Percentiles rank a stretch among this genome's conserved stretches.
phyloP scores from a whole-genome alignment of 2,329 filamentous ascomycete genomes.

The Didymellaceae sp. region DNA sequence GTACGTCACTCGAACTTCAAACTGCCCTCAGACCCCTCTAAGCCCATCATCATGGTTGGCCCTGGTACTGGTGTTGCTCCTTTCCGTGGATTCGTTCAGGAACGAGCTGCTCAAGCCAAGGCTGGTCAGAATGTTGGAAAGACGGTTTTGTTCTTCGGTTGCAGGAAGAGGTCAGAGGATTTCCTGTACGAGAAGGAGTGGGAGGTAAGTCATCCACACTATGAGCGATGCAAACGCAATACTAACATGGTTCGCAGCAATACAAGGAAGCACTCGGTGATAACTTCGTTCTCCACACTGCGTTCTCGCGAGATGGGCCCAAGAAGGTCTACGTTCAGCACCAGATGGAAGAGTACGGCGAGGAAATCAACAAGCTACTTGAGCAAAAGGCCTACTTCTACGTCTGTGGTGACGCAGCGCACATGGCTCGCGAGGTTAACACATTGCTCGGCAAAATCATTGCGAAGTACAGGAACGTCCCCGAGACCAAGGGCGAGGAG shows the following conservation, averaged over 20 bases:
- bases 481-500: constrained; percentile 89
- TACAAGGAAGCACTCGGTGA: constrained; percentile 85
- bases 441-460: constrained; percentile 86
- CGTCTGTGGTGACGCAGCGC: constrained; percentile 95
- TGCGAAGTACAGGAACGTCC: constrained; percentile 78
- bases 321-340: constrained; percentile 98
- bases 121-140: constrained; percentile 83
- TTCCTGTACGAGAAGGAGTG: constrained; percentile 93
- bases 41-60: constrained; percentile 94
- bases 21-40: constrained; percentile 90
- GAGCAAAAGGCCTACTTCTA: constrained; percentile 92
- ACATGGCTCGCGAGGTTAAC: constrained; percentile 96
- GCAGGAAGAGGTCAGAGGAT: constrained; percentile 85
- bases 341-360: constrained; percentile 79
- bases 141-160: constrained; percentile 93
- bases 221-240: not conserved
- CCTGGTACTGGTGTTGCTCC: constrained; percentile 96
- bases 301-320: constrained; percentile 87
- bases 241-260: constrained; percentile 61
- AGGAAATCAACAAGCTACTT: constrained; percentile 86
- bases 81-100: constrained; percentile 94
- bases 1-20: constrained; percentile 99
- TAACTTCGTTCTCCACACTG: constrained; percentile 87
- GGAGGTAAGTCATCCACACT: constrained; percentile 70
- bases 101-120: constrained; percentile 82